phyloP scores from a whole-genome alignment of 306 rosid species.

The Glycyrrhiza uralensis region DNA sequence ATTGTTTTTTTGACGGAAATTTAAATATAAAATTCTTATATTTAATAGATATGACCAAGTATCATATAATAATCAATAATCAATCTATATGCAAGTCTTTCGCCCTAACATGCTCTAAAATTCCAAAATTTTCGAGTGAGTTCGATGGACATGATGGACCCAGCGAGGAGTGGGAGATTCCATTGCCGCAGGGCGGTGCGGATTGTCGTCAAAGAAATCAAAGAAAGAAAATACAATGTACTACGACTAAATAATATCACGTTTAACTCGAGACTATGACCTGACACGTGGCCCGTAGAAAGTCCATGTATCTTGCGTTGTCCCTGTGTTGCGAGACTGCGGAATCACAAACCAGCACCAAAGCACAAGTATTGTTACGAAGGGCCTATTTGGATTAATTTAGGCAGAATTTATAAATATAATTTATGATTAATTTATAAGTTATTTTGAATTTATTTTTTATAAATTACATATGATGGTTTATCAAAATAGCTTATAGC shows the following conservation, averaged over 20 bases:
- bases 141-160: not conserved
- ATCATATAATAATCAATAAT: too few species aligned
- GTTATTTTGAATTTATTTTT: too few species aligned
- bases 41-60: too few species aligned
- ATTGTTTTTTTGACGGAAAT: too few species aligned
- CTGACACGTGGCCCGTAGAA: not conserved
- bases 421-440: too few species aligned
- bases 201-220: not conserved
- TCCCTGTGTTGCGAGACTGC: not conserved
- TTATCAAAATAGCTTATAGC: too few species aligned
- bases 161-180: not conserved
- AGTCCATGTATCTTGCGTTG: not conserved
- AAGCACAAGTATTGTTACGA: not conserved
- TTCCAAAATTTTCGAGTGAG: slow-evolving; percentile 1
- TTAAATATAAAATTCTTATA: too few species aligned
- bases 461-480: too few species aligned
- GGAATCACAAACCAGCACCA: not conserved
- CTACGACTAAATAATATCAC: not conserved
- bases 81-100: too few species aligned
- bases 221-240: not conserved
- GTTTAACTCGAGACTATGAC: not conserved
- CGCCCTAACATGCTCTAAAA: too few species aligned
- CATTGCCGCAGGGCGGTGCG: not conserved
- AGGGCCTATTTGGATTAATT: too few species aligned
- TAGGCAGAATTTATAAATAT: too few species aligned